Evolutionary conservation across 1,284 basidiomycete species (phyloP).

Genomic region (Cystobasidium sp.): DNA sequence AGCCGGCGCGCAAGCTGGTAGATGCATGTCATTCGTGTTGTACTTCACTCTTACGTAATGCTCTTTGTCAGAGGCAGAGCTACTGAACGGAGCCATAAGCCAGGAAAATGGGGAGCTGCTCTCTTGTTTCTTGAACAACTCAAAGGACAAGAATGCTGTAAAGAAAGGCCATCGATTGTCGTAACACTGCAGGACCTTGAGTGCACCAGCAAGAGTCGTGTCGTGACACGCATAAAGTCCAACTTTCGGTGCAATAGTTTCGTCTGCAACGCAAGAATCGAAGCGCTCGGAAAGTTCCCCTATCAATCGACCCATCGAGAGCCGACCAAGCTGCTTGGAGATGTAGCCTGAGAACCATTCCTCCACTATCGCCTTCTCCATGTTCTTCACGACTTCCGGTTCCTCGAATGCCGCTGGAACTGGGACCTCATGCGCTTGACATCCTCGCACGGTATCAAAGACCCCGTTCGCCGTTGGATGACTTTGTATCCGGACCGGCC

Average conservation of each 20-base stretch:
- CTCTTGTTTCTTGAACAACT: conserved; percentile 36
- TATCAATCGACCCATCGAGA: conserved; percentile 52
- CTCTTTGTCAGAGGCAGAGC: conserved; percentile 3
- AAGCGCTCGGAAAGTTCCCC: conserved; percentile 43
- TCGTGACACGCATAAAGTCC: conserved; percentile 51
- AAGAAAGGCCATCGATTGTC: conserved; percentile 51
- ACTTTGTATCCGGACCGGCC: conserved; percentile 49
- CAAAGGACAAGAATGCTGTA: conserved; percentile 44
- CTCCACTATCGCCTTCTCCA: conserved; percentile 44
- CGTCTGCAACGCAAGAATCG: conserved; percentile 34
- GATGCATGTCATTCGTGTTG: conserved; percentile 29
- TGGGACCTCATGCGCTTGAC: conserved; percentile 48
- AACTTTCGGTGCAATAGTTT: conserved; percentile 36
- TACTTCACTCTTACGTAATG: conserved; percentile 38
- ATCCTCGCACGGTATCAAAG: conserved; percentile 50
- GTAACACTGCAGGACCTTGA: conserved; percentile 49
- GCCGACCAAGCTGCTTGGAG: conserved; percentile 44
- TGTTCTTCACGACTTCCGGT: conserved; percentile 32
- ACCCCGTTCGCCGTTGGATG: conserved; percentile 50
- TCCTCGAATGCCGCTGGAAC: conserved; percentile 47
- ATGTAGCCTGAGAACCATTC: conserved; percentile 44
- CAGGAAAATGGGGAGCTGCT: background rate
- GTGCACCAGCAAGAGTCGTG: conserved; percentile 48
- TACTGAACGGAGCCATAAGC: background rate
- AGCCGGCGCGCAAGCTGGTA: conserved; percentile 32